A percentile compares a stretch with the other conserved stretches of the same genome.
phyloP scores from a whole-genome alignment of 306 rosid species.

The Alnus rubra region DNA sequence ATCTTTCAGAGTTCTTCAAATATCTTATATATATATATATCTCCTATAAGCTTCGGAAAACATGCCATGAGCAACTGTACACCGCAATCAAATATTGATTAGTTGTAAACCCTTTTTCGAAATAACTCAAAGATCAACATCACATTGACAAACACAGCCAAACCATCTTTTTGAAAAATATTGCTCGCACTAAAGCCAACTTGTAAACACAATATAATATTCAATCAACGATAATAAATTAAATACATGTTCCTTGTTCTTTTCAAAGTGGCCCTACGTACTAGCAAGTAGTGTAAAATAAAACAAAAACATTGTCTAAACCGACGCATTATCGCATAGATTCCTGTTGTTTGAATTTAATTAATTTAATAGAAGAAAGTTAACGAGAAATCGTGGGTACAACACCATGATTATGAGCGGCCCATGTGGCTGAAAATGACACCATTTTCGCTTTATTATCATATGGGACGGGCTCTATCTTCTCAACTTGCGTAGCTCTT shows the following conservation, averaged over 20 bases:
- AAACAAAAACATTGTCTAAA: slow-evolving; percentile 12
- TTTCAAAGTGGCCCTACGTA: slow-evolving; percentile 36
- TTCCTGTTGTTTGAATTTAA: slow-evolving; percentile 29
- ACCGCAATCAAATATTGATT: neutral
- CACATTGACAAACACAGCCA: slow-evolving; percentile 32
- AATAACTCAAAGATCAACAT: slow-evolving; percentile 23
- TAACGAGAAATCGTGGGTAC: slow-evolving; percentile 29
- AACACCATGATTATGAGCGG: slow-evolving; percentile 24
- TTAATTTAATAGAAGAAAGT: slow-evolving; percentile 25
- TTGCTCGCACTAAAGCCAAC: slow-evolving; percentile 28
- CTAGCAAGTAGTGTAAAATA: neutral
- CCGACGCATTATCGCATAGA: slow-evolving; percentile 34
- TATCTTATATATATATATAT: too few species aligned
- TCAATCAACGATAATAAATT: neutral
- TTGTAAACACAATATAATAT: slow-evolving; percentile 30
- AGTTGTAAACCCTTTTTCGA: slow-evolving; percentile 30
- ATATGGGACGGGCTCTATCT: slow-evolving; percentile 24
- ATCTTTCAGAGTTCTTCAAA: too few species aligned
- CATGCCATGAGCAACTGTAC: too few species aligned
- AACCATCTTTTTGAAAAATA: slow-evolving; percentile 36
- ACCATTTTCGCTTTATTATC: slow-evolving; percentile 37
- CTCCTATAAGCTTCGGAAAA: too few species aligned
- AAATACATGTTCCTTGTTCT: slow-evolving; percentile 33
- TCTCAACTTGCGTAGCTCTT: slow-evolving; percentile 16
- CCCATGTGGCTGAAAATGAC: slow-evolving; percentile 47